These are phyloP conservation scores for Fusarium scirpi DNA, from an alignment of 2,329 filamentous ascomycete species.

Conservation along the genomic window DNA sequence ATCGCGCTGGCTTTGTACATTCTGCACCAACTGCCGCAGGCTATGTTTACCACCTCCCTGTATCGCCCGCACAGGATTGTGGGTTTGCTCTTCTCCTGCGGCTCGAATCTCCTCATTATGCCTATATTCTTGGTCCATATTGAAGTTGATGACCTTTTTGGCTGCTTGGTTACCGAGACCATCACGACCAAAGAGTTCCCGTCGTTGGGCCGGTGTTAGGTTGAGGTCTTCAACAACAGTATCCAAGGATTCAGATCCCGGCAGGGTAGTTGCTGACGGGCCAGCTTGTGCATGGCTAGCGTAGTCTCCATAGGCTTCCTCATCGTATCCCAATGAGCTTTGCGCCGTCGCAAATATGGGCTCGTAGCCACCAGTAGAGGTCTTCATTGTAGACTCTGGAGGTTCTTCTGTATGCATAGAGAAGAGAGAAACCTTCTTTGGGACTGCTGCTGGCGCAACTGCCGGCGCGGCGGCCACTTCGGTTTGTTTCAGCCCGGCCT, in stretches of 20 bases:
- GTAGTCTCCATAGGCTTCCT: conserved; percentile 50
- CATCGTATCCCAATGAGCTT: conserved; percentile 32
- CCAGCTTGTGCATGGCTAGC: conserved; percentile 49
- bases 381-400: conserved; percentile 39
- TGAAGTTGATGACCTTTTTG: conserved; percentile 83
- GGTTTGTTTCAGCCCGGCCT: conserved; percentile 31
- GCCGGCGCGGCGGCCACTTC: conserved; percentile 27
- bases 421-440: conserved; percentile 75
- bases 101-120: conserved; percentile 83
- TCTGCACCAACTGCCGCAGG: conserved; percentile 86
- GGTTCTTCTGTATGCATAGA: conserved; percentile 66
- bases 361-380: conserved; percentile 58
- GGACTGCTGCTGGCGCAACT: conserved; percentile 41
- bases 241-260: conserved; percentile 68
- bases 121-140: conserved; percentile 87
- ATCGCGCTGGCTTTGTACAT: conserved; percentile 83
- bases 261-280: conserved; percentile 46
- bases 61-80: conserved; percentile 87
- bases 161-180: conserved; percentile 54
- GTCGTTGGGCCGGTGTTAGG: conserved; percentile 78
- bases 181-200: conserved; percentile 85
- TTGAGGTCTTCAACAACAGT: conserved; percentile 82
- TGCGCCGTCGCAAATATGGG: conserved; percentile 61
- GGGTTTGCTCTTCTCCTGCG: conserved; percentile 75
- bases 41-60: conserved; percentile 84